phyloP scores from a whole-genome alignment of 768 basidiomycete genomes.

The Podaxis carcinomalis region DNA sequence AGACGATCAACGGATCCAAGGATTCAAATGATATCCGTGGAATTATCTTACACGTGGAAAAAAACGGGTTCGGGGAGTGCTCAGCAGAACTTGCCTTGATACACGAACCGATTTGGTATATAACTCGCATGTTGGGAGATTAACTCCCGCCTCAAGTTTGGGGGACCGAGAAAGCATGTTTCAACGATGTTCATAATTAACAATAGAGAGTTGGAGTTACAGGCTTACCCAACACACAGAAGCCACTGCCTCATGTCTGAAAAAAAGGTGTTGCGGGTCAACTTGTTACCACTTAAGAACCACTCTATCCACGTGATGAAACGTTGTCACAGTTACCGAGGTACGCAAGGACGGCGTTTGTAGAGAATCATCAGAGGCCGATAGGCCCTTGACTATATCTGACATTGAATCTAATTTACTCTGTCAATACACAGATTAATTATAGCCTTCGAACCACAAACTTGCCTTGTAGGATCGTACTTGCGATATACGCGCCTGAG shows the following conservation, averaged over 20 bases:
- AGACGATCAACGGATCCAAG: not conserved
- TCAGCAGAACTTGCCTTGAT: not conserved
- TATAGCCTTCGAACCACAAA: conserved; percentile 21
- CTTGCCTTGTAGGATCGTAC: conserved; percentile 39
- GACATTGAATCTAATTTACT: conserved; percentile 9
- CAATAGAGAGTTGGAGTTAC: not conserved
- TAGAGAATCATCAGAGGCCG: conserved; percentile 3
- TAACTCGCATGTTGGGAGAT: not conserved
- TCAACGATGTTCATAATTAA: not conserved
- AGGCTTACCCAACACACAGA: not conserved
- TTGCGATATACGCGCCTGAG: conserved; percentile 34
- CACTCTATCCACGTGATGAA: not conserved
- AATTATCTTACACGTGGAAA: not conserved
- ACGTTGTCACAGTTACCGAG: not conserved
- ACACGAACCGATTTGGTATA: not conserved
- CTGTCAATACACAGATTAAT: conserved; percentile 16
- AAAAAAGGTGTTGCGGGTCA: not conserved
- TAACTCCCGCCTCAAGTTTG: not conserved
- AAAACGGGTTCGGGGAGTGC: not conserved
- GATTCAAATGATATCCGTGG: not conserved
- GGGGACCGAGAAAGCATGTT: not conserved
- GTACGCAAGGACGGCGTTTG: not conserved
- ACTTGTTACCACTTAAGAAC: not conserved
- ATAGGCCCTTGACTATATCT: conserved; percentile 11
- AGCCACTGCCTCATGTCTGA: not conserved